Conservation (phyloP, 306 rosid species). For the Arachis hypogaea region DNA sequence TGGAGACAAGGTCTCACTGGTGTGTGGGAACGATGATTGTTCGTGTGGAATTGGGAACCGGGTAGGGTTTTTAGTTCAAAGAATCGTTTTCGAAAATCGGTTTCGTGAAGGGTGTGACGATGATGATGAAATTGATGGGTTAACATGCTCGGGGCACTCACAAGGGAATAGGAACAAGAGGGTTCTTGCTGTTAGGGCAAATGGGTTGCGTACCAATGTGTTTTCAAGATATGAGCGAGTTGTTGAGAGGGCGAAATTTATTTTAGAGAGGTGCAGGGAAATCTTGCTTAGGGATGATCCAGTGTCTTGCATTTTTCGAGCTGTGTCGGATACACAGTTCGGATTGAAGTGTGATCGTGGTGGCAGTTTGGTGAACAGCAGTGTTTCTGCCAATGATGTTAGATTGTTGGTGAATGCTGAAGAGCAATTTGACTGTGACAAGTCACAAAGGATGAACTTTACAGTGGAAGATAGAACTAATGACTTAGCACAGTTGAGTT, state of each 20-base stretch:
- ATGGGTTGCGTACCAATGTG: background rate
- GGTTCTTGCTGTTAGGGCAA: slow-evolving; percentile 56
- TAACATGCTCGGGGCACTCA: slow-evolving; percentile 48
- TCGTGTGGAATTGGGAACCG: slow-evolving; percentile 41
- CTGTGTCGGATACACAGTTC: slow-evolving; percentile 14
- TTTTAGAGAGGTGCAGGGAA: slow-evolving; percentile 52
- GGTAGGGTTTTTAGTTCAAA: slow-evolving; percentile 59
- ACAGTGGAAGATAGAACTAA: slow-evolving; percentile 21
- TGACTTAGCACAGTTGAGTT: slow-evolving; percentile 35
- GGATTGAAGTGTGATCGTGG: slow-evolving; percentile 16
- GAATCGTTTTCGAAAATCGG: slow-evolving; percentile 38
- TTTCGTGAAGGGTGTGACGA: slow-evolving; percentile 26
- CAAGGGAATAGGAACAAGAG: slow-evolving; percentile 57
- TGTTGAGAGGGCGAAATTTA: slow-evolving; percentile 50
- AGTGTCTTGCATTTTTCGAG: slow-evolving; percentile 40
- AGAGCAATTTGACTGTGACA: slow-evolving; percentile 9
- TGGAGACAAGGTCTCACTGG: slow-evolving; percentile 66
- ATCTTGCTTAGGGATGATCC: slow-evolving; percentile 69
- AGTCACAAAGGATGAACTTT: background rate
- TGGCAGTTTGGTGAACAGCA: background rate
- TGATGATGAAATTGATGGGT: slow-evolving; percentile 17
- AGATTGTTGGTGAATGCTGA: slow-evolving; percentile 24
- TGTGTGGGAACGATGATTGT: slow-evolving; percentile 44
- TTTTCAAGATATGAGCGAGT: slow-evolving; percentile 33
- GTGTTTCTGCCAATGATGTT: slow-evolving; percentile 2